Conservation (phyloP, 495 filamentous ascomycete genomes). For the Penicillium cinerascens region DNA sequence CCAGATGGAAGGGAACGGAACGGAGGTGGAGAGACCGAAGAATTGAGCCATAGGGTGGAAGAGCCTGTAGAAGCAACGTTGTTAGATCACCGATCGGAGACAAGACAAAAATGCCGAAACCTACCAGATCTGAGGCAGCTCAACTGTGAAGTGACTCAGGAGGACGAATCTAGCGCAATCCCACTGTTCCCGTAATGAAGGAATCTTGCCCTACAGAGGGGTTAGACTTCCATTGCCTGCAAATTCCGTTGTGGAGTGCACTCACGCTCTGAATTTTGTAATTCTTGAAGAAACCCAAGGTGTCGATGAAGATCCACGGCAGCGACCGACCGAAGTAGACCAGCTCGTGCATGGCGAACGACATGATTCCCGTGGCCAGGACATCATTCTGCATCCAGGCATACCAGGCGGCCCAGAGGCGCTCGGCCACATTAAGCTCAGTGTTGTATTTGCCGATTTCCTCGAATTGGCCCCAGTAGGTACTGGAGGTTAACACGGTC, state of each 20-base stretch:
- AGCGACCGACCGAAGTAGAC: constrained; percentile 92
- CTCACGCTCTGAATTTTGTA: constrained; percentile 91
- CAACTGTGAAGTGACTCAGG: constrained; percentile 91
- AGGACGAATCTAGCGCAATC: constrained; percentile 89
- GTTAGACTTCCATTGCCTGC: not conserved
- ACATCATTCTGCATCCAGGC: constrained; percentile 98
- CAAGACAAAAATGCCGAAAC: constrained; percentile 2
- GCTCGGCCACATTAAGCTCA: constrained; percentile 78
- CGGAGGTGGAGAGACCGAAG: constrained; percentile 81
- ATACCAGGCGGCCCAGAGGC: constrained; percentile 93
- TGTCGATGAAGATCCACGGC: constrained; percentile 92
- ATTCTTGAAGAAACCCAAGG: constrained; percentile 77
- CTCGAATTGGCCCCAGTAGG: constrained; percentile 80
- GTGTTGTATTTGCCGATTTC: constrained; percentile 85
- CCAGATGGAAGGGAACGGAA: constrained; percentile 81
- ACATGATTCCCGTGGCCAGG: constrained; percentile 94
- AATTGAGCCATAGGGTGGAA: constrained; percentile 98
- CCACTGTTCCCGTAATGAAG: constrained; percentile 87
- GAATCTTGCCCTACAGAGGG: constrained; percentile 70
- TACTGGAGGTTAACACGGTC: constrained; percentile 52
- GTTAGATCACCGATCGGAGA: not conserved
- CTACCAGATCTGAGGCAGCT: constrained; percentile 94
- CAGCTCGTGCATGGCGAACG: constrained; percentile 88
- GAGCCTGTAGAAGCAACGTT: constrained; percentile 45
- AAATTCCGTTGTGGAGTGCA: constrained; percentile 1